Conservation (phyloP, 768 basidiomycete species). For the Hericium rajendrae region DNA sequence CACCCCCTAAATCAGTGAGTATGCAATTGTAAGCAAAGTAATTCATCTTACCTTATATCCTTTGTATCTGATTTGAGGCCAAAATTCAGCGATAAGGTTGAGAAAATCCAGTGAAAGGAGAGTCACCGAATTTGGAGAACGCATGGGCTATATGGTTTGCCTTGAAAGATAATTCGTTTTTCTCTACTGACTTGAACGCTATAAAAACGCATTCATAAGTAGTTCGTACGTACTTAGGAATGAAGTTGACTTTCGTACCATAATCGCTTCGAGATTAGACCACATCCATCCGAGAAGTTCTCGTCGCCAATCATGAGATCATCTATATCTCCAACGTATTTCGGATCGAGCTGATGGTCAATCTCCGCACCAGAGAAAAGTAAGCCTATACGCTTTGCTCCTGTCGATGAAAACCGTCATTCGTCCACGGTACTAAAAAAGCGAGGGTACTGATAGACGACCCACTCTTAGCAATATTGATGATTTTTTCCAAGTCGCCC, state of each 20-base stretch:
- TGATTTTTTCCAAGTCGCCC: conserved; percentile 52
- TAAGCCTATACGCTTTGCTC: conserved; percentile 60
- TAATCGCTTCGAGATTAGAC: conserved; percentile 42
- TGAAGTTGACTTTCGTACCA: neutral
- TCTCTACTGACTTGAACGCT: conserved; percentile 41
- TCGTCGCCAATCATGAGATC: conserved; percentile 51
- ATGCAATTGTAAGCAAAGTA: neutral
- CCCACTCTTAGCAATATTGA: conserved; percentile 56
- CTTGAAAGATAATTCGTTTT: conserved; percentile 47
- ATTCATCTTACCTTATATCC: conserved; percentile 41
- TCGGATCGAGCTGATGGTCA: conserved; percentile 45
- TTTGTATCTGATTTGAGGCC: conserved; percentile 34
- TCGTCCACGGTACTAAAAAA: neutral
- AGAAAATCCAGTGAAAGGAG: no score
- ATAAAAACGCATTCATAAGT: conserved; percentile 13
- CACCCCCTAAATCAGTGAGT: conserved; percentile 33
- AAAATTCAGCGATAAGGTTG: no score
- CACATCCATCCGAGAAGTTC: conserved; percentile 61
- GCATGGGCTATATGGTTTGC: conserved; percentile 45
- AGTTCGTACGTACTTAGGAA: neutral
- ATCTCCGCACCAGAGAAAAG: conserved; percentile 56
- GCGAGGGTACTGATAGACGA: neutral
- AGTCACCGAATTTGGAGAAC: conserved; percentile 55
- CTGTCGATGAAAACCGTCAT: conserved; percentile 21
- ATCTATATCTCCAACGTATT: conserved; percentile 40